Evolutionary conservation across 2,329 filamentous ascomycete species (phyloP).

Genomic region (Dryadomyces quercus-mongolicae): DNA sequence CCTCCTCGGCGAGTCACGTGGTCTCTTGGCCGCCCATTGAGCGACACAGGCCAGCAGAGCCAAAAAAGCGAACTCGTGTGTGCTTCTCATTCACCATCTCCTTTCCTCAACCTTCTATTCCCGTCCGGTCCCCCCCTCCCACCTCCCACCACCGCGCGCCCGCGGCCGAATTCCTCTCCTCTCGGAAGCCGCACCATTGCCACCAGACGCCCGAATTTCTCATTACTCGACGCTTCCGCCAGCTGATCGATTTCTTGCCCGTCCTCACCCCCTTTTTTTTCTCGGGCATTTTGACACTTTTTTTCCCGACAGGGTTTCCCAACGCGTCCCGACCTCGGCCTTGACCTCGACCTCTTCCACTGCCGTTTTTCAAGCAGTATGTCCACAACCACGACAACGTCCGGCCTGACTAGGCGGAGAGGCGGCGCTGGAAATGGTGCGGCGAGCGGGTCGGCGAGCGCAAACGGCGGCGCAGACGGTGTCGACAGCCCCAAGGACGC

Average conservation of each 20-base stretch:
- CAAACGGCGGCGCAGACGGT: slow-evolving; percentile 43
- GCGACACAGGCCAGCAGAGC: not conserved
- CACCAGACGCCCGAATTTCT: not conserved
- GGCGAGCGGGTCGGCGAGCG: slow-evolving; percentile 40
- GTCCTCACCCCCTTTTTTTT: not conserved
- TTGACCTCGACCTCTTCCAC: not conserved
- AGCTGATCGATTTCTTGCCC: too few relatives aligned
- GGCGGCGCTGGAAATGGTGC: slow-evolving; percentile 43
- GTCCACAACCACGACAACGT: slow-evolving; percentile 19
- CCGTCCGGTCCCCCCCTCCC: not conserved
- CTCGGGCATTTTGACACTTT: not conserved
- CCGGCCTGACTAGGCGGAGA: slow-evolving; percentile 48
- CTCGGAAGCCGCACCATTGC: not conserved
- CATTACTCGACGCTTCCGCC: not conserved
- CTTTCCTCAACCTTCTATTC: not conserved
- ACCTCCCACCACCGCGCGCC: not conserved
- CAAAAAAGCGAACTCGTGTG: not conserved
- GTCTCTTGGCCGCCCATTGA: not conserved
- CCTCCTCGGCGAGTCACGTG: slow-evolving; percentile 1
- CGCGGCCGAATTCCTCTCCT: not conserved
- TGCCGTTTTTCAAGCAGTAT: not conserved
- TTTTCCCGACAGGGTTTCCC: not conserved
- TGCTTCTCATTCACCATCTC: not conserved
- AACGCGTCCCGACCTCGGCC: not conserved
- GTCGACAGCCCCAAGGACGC: slow-evolving; percentile 47